A percentile compares a stretch with the other conserved stretches of the same genome.
Evolutionary conservation across 1,139 yeast species (phyloP).

Genomic region (Hyphopichia burtonii): DNA sequence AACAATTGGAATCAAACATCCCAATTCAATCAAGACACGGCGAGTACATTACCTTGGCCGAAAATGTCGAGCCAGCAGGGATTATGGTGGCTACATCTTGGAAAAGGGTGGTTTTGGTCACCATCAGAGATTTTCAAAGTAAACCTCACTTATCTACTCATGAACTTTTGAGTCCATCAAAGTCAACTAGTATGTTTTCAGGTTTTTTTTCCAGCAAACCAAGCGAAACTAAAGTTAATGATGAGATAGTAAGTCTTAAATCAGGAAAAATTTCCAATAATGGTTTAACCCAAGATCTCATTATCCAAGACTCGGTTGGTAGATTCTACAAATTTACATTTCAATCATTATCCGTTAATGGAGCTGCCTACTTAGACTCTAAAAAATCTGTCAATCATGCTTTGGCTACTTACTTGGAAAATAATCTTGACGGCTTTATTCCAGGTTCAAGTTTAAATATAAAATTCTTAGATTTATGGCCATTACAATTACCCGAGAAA

Average conservation of each 20-base stretch:
- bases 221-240: constrained; percentile 18
- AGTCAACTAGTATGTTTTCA: constrained; percentile 23
- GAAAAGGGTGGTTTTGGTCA: constrained; percentile 63
- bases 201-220: constrained; percentile 18
- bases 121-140: constrained; percentile 69
- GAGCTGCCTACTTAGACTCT: constrained; percentile 26
- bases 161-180: constrained; percentile 31
- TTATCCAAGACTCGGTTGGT: constrained; percentile 49
- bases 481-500: constrained; percentile 19
- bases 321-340: constrained; percentile 32
- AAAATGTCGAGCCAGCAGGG: constrained; percentile 75
- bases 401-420: constrained; percentile 28
- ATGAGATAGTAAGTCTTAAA: constrained; percentile 60
- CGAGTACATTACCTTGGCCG: constrained; percentile 58
- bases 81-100: constrained; percentile 68
- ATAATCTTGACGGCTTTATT: constrained; percentile 37
- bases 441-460: constrained; percentile 34
- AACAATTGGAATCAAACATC: constrained; percentile 34
- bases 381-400: constrained; percentile 28
- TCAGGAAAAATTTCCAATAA: constrained; percentile 54
- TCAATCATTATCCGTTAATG: constrained; percentile 31
- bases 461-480: constrained; percentile 56
- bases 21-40: constrained; percentile 39
- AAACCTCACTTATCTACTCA: constrained; percentile 47
- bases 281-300: constrained; percentile 43